phyloP scores from a whole-genome alignment of 371 early-diverging fungal species.

The Lichtheimia ornata region DNA sequence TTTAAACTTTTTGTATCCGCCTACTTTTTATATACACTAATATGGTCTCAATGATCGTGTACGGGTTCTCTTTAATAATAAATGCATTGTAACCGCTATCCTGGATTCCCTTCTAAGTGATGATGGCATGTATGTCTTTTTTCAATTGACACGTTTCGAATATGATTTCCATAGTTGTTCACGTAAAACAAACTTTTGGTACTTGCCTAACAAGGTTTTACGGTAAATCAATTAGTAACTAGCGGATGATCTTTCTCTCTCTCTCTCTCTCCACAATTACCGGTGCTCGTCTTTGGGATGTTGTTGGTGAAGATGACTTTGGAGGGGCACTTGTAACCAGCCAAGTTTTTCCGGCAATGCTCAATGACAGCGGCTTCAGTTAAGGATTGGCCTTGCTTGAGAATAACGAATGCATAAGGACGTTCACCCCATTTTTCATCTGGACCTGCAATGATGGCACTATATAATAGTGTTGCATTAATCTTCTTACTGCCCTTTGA shows the following conservation, averaged over 20 bases:
- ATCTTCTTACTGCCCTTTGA: no score
- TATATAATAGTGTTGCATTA: conserved; percentile 6
- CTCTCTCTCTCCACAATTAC: conserved; percentile 10
- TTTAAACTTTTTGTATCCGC: no score
- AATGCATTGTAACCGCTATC: no score
- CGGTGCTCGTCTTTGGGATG: conserved; percentile 45
- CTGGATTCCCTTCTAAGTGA: no score
- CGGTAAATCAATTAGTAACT: background rate
- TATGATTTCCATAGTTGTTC: conserved; percentile 23
- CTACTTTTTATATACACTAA: no score
- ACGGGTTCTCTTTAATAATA: no score
- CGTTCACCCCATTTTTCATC: conserved; percentile 74
- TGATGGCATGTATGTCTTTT: no score
- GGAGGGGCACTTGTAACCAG: conserved; percentile 51
- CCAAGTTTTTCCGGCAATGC: conserved; percentile 51
- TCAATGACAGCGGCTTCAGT: conserved; percentile 35
- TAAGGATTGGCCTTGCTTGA: conserved; percentile 41
- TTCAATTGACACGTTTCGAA: conserved; percentile 9
- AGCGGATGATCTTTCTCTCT: background rate
- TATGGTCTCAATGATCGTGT: no score
- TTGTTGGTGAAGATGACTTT: conserved; percentile 26
- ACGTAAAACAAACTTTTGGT: conserved; percentile 34
- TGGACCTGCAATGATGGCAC: conserved; percentile 63
- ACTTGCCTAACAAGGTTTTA: conserved; percentile 27
- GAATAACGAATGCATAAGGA: conserved; percentile 64